These are phyloP conservation scores for Zalaria obscura DNA, from an alignment of 2,329 filamentous ascomycete species.

Conservation along the genomic window DNA sequence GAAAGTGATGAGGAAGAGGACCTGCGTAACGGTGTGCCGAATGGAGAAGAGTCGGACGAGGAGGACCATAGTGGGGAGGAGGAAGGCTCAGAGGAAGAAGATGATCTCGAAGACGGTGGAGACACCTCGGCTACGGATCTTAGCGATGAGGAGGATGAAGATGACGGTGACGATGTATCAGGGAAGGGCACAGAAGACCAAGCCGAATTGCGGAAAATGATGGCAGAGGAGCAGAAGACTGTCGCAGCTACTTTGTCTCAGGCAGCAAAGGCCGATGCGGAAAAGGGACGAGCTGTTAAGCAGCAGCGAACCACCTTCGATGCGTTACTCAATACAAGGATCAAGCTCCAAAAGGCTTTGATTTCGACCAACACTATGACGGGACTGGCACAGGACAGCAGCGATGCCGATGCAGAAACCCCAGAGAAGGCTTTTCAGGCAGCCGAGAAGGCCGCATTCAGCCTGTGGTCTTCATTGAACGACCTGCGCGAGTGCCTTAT, in stretches of 20 bases:
- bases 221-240: conserved; percentile 52
- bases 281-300: conserved; percentile 78
- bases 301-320: conserved; percentile 78
- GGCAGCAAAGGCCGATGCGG: conserved; percentile 60
- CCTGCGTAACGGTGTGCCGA: conserved; percentile 18
- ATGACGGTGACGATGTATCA: conserved; percentile 16
- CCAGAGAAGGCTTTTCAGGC: conserved; percentile 44
- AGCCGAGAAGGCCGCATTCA: conserved; percentile 73
- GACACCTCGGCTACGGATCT: conserved; percentile 28
- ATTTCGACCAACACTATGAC: conserved; percentile 65
- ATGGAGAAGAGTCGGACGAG: conserved; percentile 6
- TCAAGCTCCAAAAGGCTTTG: conserved; percentile 84
- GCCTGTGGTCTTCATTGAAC: conserved; percentile 71
- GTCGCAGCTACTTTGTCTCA: conserved; percentile 50
- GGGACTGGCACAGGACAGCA: conserved; percentile 17
- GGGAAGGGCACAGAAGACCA: conserved; percentile 28
- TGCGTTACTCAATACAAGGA: conserved; percentile 73
- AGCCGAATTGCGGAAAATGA: conserved; percentile 50
- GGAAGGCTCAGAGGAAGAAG: conserved; percentile 12
- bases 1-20: conserved; percentile 26
- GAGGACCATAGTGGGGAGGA: conserved; percentile 11
- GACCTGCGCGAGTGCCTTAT: conserved; percentile 49
- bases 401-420: conserved; percentile 20
- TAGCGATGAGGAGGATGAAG: conserved; percentile 32
- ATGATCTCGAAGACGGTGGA: conserved; percentile 16